Evolutionary conservation across 2,329 filamentous ascomycete species (phyloP).

Genomic region (Alternaria ethzedia): DNA sequence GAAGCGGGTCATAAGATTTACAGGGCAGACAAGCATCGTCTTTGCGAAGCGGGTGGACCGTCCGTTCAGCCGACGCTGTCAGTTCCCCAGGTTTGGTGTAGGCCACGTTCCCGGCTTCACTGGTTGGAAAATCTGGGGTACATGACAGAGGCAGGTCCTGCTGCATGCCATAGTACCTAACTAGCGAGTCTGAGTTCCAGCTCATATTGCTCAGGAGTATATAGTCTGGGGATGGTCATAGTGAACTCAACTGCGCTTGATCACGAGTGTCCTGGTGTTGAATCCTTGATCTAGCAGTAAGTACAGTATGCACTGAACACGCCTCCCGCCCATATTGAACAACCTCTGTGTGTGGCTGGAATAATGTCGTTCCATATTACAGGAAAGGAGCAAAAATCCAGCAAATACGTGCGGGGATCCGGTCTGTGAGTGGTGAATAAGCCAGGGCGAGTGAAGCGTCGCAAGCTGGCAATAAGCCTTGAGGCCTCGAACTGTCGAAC

Average conservation of each 20-base stretch:
- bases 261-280: slow-evolving; percentile 2
- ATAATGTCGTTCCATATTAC: not conserved
- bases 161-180: slow-evolving; percentile 3
- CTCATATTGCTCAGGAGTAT: not conserved
- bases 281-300: slow-evolving; percentile 13
- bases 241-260: slow-evolving; percentile 4
- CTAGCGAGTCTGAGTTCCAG: slow-evolving; percentile 6
- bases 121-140: slow-evolving; percentile 17
- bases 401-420: slow-evolving; percentile 3
- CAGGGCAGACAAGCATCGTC: slow-evolving; percentile 7
- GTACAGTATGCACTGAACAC: not conserved
- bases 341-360: not conserved
- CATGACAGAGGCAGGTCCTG: slow-evolving; percentile 3
- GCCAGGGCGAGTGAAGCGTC: not conserved
- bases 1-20: slow-evolving; percentile 12
- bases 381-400: not conserved
- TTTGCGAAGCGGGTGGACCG: slow-evolving; percentile 7
- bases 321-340: slow-evolving; percentile 1
- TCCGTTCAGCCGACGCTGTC: slow-evolving; percentile 21
- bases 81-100: slow-evolving; percentile 8
- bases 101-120: slow-evolving; percentile 13
- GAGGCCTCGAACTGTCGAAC: not conserved
- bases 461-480: not conserved
- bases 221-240: not conserved
- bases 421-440: slow-evolving; percentile 1